A percentile compares a stretch with the other conserved stretches of the same genome.
Evolutionary conservation across 2,329 filamentous ascomycete species (phyloP).

Genomic region (Aspergillus carbonarius): DNA sequence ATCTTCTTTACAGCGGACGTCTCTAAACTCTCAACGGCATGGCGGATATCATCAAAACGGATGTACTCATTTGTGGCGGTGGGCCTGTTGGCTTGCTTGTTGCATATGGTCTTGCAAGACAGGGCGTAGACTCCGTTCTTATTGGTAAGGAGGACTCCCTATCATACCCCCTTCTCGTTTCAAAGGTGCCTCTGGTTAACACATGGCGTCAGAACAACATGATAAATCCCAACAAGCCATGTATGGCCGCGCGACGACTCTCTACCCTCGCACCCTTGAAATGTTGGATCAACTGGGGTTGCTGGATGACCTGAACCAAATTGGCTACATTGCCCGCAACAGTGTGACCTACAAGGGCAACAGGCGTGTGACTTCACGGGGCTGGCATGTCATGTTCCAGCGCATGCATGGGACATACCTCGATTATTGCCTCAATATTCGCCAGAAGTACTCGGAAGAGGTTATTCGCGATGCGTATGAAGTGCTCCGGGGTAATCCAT

Average conservation of each 20-base stretch:
- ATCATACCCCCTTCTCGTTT: too few relatives aligned
- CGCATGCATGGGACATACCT: conserved; percentile 52
- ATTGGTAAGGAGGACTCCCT: conserved; percentile 20
- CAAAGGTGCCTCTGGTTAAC: neutral
- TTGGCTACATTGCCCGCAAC: conserved; percentile 19
- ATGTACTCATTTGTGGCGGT: conserved; percentile 46
- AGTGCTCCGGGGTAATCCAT: conserved; percentile 22
- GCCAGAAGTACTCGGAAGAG: conserved; percentile 57
- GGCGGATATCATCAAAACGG: neutral
- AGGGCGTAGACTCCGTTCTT: conserved; percentile 48
- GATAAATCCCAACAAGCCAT: conserved; percentile 30
- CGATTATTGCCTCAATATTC: conserved; percentile 55
- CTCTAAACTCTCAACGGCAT: neutral
- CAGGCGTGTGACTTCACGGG: conserved; percentile 24
- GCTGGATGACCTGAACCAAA: conserved; percentile 61
- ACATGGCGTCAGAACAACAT: conserved; percentile 34
- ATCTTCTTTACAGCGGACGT: neutral
- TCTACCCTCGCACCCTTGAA: conserved; percentile 51
- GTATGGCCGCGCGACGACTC: conserved; percentile 52
- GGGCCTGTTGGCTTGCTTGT: conserved; percentile 46
- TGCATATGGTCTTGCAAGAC: conserved; percentile 47
- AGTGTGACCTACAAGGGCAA: conserved; percentile 37
- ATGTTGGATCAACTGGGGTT: conserved; percentile 46
- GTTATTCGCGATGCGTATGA: conserved; percentile 45
- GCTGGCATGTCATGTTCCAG: conserved; percentile 50